Conservation (phyloP, 225 moss, liverwort and hornwort species). For the Polytrichum commune region DNA sequence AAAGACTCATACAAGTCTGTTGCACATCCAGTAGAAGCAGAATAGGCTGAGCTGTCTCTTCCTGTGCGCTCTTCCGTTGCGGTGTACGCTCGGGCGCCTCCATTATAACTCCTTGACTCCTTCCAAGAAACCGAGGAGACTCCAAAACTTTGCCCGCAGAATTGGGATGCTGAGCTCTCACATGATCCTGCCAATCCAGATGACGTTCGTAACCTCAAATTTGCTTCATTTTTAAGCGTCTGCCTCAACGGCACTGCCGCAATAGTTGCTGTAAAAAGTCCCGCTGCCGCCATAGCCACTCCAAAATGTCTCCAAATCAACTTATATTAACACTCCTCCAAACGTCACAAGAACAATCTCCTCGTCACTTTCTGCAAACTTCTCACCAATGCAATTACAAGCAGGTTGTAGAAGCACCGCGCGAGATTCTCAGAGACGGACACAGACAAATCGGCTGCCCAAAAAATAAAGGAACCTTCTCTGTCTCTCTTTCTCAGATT, state of each 20-base stretch:
- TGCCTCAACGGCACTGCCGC: conserved; percentile 20
- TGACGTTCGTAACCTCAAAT: not conserved
- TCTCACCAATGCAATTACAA: no score
- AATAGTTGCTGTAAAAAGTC: conserved; percentile 21
- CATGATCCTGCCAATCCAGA: conserved; percentile 7
- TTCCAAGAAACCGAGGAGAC: conserved; percentile 18
- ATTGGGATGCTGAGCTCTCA: conserved; percentile 18
- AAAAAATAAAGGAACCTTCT: no score
- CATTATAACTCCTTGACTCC: conserved; percentile 3
- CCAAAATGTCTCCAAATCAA: no score
- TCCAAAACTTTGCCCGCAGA: conserved; percentile 29
- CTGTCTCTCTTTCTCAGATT: no score
- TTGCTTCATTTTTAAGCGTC: conserved; percentile 1
- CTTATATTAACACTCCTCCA: no score
- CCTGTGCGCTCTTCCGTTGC: conserved; percentile 24
- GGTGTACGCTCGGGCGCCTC: conserved; percentile 28
- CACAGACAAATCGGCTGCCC: no score
- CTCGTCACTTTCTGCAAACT: no score
- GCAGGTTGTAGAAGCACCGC: no score
- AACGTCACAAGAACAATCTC: no score
- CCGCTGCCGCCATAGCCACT: conserved; percentile 39
- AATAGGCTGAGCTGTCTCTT: conserved; percentile 6
- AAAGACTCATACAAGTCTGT: conserved; percentile 59
- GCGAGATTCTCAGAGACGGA: no score
- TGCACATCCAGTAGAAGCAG: conserved; percentile 5